Evolutionary conservation across 2,329 filamentous ascomycete genomes (phyloP), one percentile per base, ranked within the genome.

Genomic region (Ophiognomonia clavigignenti-juglandacearum): DNA sequence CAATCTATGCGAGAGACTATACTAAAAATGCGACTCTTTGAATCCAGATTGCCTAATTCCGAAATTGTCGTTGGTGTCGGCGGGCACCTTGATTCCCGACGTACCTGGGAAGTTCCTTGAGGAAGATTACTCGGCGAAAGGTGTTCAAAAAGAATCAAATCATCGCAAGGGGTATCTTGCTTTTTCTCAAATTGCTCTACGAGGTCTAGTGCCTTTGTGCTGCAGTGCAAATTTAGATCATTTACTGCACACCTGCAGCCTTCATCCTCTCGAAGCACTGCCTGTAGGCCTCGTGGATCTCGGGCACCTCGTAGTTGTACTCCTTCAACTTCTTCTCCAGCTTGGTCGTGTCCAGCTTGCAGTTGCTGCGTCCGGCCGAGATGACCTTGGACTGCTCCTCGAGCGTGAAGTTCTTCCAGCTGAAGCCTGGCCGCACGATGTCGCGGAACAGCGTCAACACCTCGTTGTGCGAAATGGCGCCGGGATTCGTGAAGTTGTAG

Each of bases 401-500:
- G 35, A 85, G 60, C 2, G 71, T 74, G 59, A 85, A 86, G 68
- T 85, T 86, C 68, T 75, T 73, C 79, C 80, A 85, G 34, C 68
- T 71, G 56, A 82, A 78, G 23, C 59, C 61, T 2, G 82, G 82
- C 34, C 80, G 73, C 31, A 86, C 74, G 54, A 82, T 79, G 53
- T 84, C 73, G 56, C 74, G 76, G 66, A 84, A 85, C 35, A 86
- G 66, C 3, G 66, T 56, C 32, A 86, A 68, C 6, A 86, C 80
- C 64, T 85, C 80, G 61, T 85, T 85, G 65, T 85, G 82, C n/a
- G 79, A 82, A 61, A 86, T 85, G 53, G 80, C 78, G 11, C 82
- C 82, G 0, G 82, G 82, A 65, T 85, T 86, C 51, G 81, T 85
- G 62, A 85, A 85, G 67, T 86, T 86, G 65, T 81, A 84, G 54